Evolutionary conservation across 768 basidiomycete species (phyloP), one percentile per base, ranked within the genome.

Genomic region (Mycena vulgaris): DNA sequence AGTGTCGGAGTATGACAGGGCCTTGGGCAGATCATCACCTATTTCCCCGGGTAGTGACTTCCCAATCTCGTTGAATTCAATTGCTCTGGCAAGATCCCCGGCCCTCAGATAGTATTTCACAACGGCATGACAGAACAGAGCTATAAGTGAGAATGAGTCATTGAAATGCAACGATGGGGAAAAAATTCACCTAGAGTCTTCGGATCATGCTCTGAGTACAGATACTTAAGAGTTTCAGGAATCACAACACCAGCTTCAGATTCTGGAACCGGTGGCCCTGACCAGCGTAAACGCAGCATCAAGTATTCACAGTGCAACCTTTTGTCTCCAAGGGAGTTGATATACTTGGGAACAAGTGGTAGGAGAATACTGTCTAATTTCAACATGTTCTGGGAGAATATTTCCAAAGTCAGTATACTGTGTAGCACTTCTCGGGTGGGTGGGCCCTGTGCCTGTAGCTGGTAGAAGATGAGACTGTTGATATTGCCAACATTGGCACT

Each of bases 381-480:
- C 16, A 60, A 37, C 58, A 60, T 60, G 17, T 13, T 21, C 13
- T 37, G 58, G 30, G 58, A 60, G 45, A 60, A 60, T 30, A n/a
- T 21, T 23, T 40, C 30, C 45, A 60, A 60, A 60, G 40, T 19
- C 5, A 60, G 30, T 19, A 60, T 60, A 30, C 42, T 33, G 45
- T 60, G 40, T 23, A 60, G 39, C 31, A 23, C 23, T 31, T 60
- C 28, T 13, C 8, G 30, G n/a, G 11, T n/a, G 19, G 33, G 58
- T 10, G 58, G 2, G 39, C 28, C 30, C 42, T 47, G 11, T 11
- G 42, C 6, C 13, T 60, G 21, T n/a, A 31, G 19, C 27, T 23
- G 30, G 58, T 60, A 60, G 19, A n/a, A 21, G 8, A 59, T 42
- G 3, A 59, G 13, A 19, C 39, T 47, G 42, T 45, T 47, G 17